Evolutionary conservation across 1,284 basidiomycete species (phyloP), one percentile per base, ranked within the genome.

Genomic region (Boletus mariae): DNA sequence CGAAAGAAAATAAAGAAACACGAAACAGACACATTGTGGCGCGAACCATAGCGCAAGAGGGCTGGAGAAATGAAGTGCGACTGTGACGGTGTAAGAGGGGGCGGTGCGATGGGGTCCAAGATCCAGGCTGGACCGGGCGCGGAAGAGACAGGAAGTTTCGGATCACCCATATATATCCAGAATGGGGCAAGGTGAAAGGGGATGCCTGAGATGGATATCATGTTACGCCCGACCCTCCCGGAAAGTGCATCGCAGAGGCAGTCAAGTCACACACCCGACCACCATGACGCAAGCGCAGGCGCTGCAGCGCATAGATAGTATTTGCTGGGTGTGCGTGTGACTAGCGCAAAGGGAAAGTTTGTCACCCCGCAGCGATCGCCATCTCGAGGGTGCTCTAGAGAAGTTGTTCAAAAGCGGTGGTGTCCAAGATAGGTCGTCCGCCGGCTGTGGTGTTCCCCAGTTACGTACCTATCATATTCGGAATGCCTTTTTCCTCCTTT

Each of bases 141-240:
- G 62, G 53, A 61, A 59, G 35, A 31, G 45, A 48, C 64, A 64
- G 62, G 44, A 61, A 15, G 4, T 2, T 49, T 47, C 62, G 62
- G 64, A 63, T 65, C 62, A 65, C 32, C 34, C 26, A 32, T 28
- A 28, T 17, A 26, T 43, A 6, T 42, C 23, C 20, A 42, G 15
- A 35, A n/a, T n/a, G 15, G 34, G 35, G 35, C n/a, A 41, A 23
- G 40, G 11, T 28, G 15, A 43, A 40, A 40, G 38, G 38, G 17
- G 41, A n/a, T 13, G 41, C 41, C 9, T 26, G 28, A 32, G 45
- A 54, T 55, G 52, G 59, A 25, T 42, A 51, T 45, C 6, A n/a
- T 26, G 23, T 63, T 64, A 20, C 59, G 59, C 61, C 63, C 50
- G 63, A 51, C 11, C 15, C 15, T 42, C 50, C 43, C 51, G 52